phyloP scores from a whole-genome alignment of 805 yeast species.

The Torulaspora gathmanii region DNA sequence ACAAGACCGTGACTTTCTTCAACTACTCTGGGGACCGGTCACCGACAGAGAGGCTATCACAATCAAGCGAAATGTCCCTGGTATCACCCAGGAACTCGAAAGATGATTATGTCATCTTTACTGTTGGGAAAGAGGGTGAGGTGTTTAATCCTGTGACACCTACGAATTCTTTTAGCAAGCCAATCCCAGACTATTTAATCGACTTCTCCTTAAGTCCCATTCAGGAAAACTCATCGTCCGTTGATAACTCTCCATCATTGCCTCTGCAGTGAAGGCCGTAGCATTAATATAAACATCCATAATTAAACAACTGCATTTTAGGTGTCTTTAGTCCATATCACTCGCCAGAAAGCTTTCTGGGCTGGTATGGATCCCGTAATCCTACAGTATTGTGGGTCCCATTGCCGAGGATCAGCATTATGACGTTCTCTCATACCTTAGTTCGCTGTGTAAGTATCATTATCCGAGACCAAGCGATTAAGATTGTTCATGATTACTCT shows the following conservation, averaged over 20 bases:
- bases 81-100: constrained; percentile 1
- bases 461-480: neutral
- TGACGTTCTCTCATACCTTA: constrained; percentile 11
- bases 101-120: constrained; percentile 10
- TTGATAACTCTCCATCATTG: constrained; percentile 28
- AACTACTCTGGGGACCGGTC: constrained; percentile 18
- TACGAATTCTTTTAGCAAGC: constrained; percentile 23
- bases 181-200: constrained; percentile 24
- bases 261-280: constrained; percentile 2
- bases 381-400: neutral
- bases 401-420: neutral
- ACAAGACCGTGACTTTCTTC: constrained; percentile 41
- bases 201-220: constrained; percentile 30
- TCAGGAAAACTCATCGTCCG: constrained; percentile 32
- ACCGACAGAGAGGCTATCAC: constrained; percentile 4
- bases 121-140: constrained; percentile 7
- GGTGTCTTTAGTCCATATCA: neutral
- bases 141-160: constrained; percentile 17
- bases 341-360: neutral
- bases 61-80: constrained; percentile 1
- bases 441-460: constrained; percentile 11
- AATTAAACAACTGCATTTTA: constrained; percentile 7
- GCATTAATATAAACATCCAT: constrained; percentile 7
- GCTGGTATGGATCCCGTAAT: neutral
- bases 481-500: neutral